Conservation (phyloP, 2,329 filamentous ascomycete species). For the Xylariaceae sp. region DNA sequence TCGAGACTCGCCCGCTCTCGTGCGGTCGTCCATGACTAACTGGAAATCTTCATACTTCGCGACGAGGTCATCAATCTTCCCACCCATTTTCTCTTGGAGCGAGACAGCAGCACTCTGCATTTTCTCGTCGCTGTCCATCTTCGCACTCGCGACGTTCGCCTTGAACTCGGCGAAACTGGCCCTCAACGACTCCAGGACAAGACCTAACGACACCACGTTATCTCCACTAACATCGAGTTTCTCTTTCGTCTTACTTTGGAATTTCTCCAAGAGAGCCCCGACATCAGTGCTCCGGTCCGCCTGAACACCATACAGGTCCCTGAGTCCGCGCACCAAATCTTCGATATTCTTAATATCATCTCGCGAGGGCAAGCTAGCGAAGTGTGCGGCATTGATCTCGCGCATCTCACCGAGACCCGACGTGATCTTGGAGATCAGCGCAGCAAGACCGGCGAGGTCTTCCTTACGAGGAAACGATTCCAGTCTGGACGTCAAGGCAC, state of each 20-base stretch:
- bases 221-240: conserved; percentile 72
- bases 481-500: conserved; percentile 59
- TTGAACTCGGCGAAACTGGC: conserved; percentile 83
- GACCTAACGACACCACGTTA: conserved; percentile 67
- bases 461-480: conserved; percentile 70
- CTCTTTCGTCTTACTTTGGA: conserved; percentile 69
- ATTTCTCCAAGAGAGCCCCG: conserved; percentile 69
- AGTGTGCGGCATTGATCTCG: conserved; percentile 64
- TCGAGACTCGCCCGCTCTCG: conserved; percentile 67
- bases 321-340: conserved; percentile 65
- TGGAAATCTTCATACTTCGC: conserved; percentile 86
- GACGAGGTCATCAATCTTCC: conserved; percentile 70
- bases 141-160: conserved; percentile 70
- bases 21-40: conserved; percentile 64
- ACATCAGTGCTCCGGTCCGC: conserved; percentile 72
- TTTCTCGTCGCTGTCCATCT: conserved; percentile 79
- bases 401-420: conserved; percentile 63
- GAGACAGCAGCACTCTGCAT: conserved; percentile 54
- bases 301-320: conserved; percentile 61
- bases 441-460: conserved; percentile 71
- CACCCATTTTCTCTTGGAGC: conserved; percentile 53
- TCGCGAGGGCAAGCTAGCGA: conserved; percentile 43
- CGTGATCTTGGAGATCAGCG: conserved; percentile 73
- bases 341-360: conserved; percentile 69
- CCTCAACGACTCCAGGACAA: conserved; percentile 71